Evolutionary conservation across 768 basidiomycete species (phyloP).

Genomic region (Nidularia pulvinata): DNA sequence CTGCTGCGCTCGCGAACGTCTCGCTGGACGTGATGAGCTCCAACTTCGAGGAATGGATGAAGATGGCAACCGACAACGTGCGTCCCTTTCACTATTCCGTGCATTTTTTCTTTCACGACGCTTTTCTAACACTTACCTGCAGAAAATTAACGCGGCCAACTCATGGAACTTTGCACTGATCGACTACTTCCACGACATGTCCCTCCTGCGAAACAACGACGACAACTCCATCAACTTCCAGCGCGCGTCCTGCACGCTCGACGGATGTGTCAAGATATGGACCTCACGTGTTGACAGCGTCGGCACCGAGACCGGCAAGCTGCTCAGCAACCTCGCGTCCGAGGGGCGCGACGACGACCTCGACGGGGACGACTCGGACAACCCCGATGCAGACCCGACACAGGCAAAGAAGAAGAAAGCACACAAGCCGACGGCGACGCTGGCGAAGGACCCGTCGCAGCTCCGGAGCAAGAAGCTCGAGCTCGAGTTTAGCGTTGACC

Average conservation of each 20-base stretch:
- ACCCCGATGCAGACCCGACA: conserved; percentile 65
- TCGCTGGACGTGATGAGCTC: conserved; percentile 86
- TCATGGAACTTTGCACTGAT: conserved; percentile 99
- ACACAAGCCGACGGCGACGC: conserved; percentile 76
- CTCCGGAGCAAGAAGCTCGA: conserved; percentile 93
- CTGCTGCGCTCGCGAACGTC: conserved; percentile 45
- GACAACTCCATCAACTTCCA: conserved; percentile 99
- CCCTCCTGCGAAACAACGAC: conserved; percentile 85
- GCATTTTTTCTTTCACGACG: conserved; percentile 3
- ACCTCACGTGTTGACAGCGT: conserved; percentile 97
- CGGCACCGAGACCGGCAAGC: conserved; percentile 94
- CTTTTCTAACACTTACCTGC: conserved; percentile 6
- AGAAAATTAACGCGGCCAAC: conserved; percentile 99
- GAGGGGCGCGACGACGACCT: conserved; percentile 52
- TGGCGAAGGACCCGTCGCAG: conserved; percentile 84
- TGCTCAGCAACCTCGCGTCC: conserved; percentile 84
- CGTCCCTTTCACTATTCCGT: conserved; percentile 18
- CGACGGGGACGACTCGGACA: conserved; percentile 64
- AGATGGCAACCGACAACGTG: conserved; percentile 99
- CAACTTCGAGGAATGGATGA: conserved; percentile 99
- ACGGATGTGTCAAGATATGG: conserved; percentile 99
- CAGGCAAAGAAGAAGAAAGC: conserved; percentile 64
- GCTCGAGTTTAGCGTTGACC: conserved; percentile 95
- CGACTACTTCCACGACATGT: conserved; percentile 99
- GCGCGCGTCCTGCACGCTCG: conserved; percentile 95